phyloP scores from a whole-genome alignment of 2,329 filamentous ascomycete genomes.

The Drechslerella stenobrocha region DNA sequence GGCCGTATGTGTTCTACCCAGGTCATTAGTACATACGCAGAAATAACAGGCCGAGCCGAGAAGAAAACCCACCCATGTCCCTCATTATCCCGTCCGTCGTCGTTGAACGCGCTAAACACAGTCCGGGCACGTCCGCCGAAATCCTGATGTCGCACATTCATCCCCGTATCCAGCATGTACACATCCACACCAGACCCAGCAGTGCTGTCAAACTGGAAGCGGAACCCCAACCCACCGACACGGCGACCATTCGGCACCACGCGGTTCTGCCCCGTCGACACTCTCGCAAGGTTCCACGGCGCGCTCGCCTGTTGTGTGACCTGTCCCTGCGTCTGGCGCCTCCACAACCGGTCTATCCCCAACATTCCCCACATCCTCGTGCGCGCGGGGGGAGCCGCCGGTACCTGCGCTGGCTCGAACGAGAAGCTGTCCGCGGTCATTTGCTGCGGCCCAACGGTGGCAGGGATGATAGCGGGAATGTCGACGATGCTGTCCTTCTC shows the following conservation, averaged over 20 bases:
- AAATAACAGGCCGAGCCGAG: background rate
- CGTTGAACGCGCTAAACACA: constrained; percentile 9
- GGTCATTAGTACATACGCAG: background rate
- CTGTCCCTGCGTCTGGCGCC: background rate
- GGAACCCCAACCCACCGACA: background rate
- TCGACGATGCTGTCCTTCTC: constrained; percentile 6
- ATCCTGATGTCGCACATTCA: constrained; percentile 19
- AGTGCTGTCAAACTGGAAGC: background rate
- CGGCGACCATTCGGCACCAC: background rate
- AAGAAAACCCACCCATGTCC: constrained; percentile 21
- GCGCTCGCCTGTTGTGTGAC: background rate
- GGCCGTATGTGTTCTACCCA: constrained; percentile 49
- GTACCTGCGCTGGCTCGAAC: background rate
- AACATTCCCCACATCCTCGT: too few relatives aligned
- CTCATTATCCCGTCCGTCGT: constrained; percentile 10
- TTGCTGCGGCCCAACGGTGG: constrained; percentile 13
- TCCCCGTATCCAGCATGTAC: constrained; percentile 26
- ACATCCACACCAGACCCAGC: constrained; percentile 20
- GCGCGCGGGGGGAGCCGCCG: too few relatives aligned
- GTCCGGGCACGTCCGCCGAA: constrained; percentile 17
- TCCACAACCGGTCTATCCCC: too few relatives aligned
- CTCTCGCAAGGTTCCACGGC: constrained; percentile 1
- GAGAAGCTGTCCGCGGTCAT: background rate
- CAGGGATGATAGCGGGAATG: constrained; percentile 12
- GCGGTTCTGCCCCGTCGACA: background rate